These are phyloP conservation scores for Clarireedia hainanense DNA, from an alignment of 2,329 filamentous ascomycete species.

Conservation along the genomic window DNA sequence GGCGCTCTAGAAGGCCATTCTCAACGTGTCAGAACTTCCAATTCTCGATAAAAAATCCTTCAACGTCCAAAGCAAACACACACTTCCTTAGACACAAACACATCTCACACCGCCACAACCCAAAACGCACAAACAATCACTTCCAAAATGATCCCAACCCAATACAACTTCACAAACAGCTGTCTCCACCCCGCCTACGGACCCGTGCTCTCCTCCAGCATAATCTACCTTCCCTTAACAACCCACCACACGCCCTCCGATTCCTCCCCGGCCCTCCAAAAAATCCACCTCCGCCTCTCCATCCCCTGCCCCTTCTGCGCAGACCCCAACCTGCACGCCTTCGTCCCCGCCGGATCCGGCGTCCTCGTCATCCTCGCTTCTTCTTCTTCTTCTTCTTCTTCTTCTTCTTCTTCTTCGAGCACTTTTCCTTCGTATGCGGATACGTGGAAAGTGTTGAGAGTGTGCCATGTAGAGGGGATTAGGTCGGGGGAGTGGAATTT, in stretches of 20 bases:
- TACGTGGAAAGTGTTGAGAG: background rate
- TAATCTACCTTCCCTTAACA: background rate
- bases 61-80: background rate
- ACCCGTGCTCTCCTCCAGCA: background rate
- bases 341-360: constrained; percentile 5
- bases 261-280: background rate
- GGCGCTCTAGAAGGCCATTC: background rate
- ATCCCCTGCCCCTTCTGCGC: constrained; percentile 18
- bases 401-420: too few species aligned
- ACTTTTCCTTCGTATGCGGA: constrained; percentile 8
- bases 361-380: constrained; percentile 9
- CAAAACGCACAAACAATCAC: background rate
- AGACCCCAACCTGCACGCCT: background rate
- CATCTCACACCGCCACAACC: background rate
- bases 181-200: background rate
- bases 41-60: background rate
- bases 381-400: too few species aligned
- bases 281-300: constrained; percentile 1
- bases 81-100: background rate
- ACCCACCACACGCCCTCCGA: background rate
- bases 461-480: constrained; percentile 8
- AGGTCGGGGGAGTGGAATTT: constrained; percentile 7
- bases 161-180: background rate
- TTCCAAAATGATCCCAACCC: background rate
- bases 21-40: background rate